A percentile compares a stretch with the other conserved stretches of the same genome.
These are phyloP conservation scores for Colletotrichum viniferum DNA, from an alignment of 2,329 filamentous ascomycete species.

Conservation along the genomic window DNA sequence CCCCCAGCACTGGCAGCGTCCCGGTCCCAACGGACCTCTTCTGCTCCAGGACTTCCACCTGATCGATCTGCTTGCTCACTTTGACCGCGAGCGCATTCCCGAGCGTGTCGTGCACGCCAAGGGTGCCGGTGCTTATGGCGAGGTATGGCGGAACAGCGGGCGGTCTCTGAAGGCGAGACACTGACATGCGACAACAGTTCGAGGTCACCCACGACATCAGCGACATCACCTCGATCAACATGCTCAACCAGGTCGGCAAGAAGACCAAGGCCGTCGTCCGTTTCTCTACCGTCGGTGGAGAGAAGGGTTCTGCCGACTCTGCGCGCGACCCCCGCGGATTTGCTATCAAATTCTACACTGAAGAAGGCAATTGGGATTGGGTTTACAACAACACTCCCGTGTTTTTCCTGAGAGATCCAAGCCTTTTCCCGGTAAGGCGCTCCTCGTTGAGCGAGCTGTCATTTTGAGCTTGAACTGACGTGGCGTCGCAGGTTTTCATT, in stretches of 20 bases:
- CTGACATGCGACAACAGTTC: constrained; percentile 33
- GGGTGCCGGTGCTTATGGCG: constrained; percentile 60
- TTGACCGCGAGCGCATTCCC: constrained; percentile 56
- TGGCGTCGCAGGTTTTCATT: too few relatives aligned
- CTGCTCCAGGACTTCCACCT: constrained; percentile 70
- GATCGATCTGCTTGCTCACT: constrained; percentile 64
- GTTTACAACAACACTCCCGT: constrained; percentile 79
- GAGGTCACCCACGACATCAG: constrained; percentile 51
- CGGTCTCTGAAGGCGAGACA: not conserved
- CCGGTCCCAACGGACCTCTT: constrained; percentile 61
- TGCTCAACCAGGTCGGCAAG: constrained; percentile 68
- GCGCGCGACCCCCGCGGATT: constrained; percentile 77
- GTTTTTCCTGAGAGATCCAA: constrained; percentile 77
- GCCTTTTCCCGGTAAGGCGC: constrained; percentile 73
- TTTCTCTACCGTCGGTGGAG: constrained; percentile 79
- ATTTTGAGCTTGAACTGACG: too few relatives aligned
- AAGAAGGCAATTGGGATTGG: constrained; percentile 74
- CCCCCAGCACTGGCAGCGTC: constrained; percentile 52
- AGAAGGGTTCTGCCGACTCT: constrained; percentile 73
- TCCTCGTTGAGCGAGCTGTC: too few relatives aligned
- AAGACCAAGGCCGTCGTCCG: constrained; percentile 69
- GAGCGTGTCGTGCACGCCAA: constrained; percentile 63
- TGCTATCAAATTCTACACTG: constrained; percentile 72
- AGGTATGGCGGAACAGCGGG: not conserved
- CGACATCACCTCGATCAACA: constrained; percentile 57